A percentile compares a stretch with the other conserved stretches of the same genome.
These are phyloP conservation scores for Hippophae tibetana DNA, from an alignment of 306 rosid genomes.

Conservation along the genomic window DNA sequence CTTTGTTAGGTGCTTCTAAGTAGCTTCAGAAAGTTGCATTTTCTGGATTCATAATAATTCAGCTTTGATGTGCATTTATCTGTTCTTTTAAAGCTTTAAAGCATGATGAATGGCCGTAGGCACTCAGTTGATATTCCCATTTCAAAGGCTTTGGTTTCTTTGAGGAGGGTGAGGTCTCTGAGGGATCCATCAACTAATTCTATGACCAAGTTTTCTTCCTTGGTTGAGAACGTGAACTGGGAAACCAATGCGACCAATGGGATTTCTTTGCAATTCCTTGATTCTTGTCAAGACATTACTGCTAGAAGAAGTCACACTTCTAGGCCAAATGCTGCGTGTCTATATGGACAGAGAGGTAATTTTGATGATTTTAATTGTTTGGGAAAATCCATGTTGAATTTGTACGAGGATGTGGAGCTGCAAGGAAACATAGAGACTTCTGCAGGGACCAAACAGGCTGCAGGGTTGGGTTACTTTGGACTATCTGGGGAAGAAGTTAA, in stretches of 20 bases:
- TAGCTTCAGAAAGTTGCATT: conserved; percentile 16
- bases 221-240: conserved; percentile 66
- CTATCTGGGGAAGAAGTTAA: conserved; percentile 13
- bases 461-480: conserved; percentile 20
- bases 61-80: background rate
- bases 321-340: conserved; percentile 26
- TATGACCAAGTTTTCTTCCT: conserved; percentile 46
- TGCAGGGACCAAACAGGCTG: conserved; percentile 17
- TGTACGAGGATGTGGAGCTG: conserved; percentile 18
- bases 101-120: conserved; percentile 62
- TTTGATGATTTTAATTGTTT: conserved; percentile 28
- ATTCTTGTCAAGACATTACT: conserved; percentile 28
- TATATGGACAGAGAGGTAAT: conserved; percentile 20
- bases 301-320: conserved; percentile 19
- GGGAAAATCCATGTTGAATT: conserved; percentile 27
- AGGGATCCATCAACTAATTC: conserved; percentile 82
- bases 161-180: conserved; percentile 81
- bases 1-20: conserved; percentile 12
- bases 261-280: conserved; percentile 41
- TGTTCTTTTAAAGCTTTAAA: background rate
- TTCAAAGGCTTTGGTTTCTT: conserved; percentile 58
- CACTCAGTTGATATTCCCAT: conserved; percentile 87
- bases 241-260: conserved; percentile 45
- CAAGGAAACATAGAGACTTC: conserved; percentile 10
- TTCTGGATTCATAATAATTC: background rate